phyloP scores from a whole-genome alignment of 2,329 filamentous ascomycete species.

The Cladosporium phlei region DNA sequence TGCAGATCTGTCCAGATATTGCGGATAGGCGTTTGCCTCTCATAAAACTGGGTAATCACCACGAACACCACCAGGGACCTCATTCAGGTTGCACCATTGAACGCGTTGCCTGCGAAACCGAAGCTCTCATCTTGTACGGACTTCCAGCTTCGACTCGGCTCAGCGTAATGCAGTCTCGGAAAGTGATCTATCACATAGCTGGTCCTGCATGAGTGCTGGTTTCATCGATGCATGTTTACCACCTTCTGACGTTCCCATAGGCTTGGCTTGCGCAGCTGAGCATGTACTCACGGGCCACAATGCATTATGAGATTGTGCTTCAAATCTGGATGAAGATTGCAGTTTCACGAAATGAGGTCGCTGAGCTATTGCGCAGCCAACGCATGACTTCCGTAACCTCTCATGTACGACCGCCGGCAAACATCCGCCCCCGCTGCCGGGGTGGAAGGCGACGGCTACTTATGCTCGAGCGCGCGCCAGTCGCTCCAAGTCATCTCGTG shows the following conservation, averaged over 20 bases:
- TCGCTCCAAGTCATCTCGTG: neutral
- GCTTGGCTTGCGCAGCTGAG: no score
- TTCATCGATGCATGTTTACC: neutral
- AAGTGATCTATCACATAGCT: neutral
- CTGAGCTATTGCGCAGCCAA: neutral
- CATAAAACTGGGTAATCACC: no score
- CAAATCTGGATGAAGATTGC: no score
- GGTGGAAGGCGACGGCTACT: neutral
- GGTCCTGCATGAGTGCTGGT: neutral
- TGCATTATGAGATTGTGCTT: no score
- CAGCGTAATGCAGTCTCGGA: neutral
- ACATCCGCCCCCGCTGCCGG: neutral
- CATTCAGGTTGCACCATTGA: no score
- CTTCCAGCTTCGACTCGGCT: neutral
- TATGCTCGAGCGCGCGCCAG: neutral
- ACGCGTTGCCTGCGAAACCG: neutral
- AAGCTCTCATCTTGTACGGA: neutral
- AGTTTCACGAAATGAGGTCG: no score
- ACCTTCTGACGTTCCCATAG: no score
- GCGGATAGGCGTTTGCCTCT: no score
- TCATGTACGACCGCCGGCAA: neutral
- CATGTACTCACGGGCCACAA: no score
- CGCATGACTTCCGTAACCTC: neutral
- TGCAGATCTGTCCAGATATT: no score
- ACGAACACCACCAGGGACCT: no score